These are phyloP conservation scores for Arthrinium phaeospermum DNA, from an alignment of 2,329 filamentous ascomycete genomes.

Conservation along the genomic window DNA sequence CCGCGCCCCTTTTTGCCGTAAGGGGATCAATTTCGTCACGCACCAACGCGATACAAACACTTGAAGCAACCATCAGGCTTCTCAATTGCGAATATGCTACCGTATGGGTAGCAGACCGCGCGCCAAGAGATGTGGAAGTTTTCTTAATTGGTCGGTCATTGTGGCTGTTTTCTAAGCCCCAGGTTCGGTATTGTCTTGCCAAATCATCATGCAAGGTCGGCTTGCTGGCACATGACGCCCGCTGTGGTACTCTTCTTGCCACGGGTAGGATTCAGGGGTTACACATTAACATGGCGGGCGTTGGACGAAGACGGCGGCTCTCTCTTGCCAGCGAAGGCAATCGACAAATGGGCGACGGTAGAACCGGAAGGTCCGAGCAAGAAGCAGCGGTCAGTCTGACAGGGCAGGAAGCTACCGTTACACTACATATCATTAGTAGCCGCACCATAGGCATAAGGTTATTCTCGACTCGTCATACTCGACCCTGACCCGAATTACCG, in stretches of 20 bases:
- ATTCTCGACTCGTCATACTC: conserved; percentile 4
- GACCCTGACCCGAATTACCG: conserved; percentile 11
- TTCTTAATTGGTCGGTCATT: not conserved
- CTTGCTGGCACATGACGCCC: not conserved
- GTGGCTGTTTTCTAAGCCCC: not conserved
- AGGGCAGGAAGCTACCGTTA: conserved; percentile 5
- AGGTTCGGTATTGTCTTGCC: not conserved
- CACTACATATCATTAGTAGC: conserved; percentile 6
- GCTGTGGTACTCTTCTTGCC: not conserved
- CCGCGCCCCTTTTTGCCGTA: not conserved
- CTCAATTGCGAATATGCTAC: not conserved
- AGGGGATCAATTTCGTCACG: not conserved
- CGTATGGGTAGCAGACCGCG: not conserved
- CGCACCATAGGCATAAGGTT: conserved; percentile 12
- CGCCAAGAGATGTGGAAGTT: not conserved
- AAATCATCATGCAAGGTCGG: not conserved
- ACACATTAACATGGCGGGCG: not conserved
- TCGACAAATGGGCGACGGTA: not conserved
- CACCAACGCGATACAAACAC: not conserved
- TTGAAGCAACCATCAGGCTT: too few relatives aligned
- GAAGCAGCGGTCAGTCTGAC: conserved; percentile 16
- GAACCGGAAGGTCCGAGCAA: conserved; percentile 10
- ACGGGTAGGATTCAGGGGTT: not conserved
- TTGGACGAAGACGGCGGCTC: not conserved
- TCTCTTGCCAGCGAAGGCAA: not conserved